phyloP scores from a whole-genome alignment of 352 stramenopile species.

The Pythium phragmiticola region DNA sequence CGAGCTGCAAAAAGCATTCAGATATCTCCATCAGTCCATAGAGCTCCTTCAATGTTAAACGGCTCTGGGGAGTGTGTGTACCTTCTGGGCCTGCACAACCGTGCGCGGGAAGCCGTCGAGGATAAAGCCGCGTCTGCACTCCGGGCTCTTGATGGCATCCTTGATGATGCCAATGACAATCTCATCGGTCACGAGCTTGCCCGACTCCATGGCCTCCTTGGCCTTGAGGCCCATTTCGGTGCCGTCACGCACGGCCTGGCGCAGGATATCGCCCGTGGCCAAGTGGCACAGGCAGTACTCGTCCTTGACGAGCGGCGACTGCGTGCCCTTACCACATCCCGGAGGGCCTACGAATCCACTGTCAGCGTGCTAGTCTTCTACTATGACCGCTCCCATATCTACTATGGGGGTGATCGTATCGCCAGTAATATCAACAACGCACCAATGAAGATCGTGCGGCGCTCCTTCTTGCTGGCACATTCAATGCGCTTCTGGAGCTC shows the following conservation, averaged over 20 bases:
- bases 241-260: conserved; percentile 93
- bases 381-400: neutral
- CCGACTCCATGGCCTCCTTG: conserved; percentile 98
- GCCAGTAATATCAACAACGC: conserved; percentile 12
- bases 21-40: neutral
- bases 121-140: conserved; percentile 99
- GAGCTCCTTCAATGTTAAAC: no score
- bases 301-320: conserved; percentile 97
- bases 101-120: conserved; percentile 99
- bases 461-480: conserved; percentile 92
- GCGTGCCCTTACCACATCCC: conserved; percentile 98
- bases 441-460: conserved; percentile 94
- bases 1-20: conserved; percentile 57
- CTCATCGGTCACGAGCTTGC: conserved; percentile 94
- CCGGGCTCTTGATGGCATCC: conserved; percentile 95
- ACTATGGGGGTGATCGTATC: neutral
- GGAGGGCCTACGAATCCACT: conserved; percentile 61
- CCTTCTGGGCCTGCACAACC: conserved; percentile 95
- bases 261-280: conserved; percentile 99
- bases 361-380: conserved; percentile 14
- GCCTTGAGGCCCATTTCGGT: conserved; percentile 98
- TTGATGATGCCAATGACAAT: conserved; percentile 99
- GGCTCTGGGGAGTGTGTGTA: conserved; percentile 16
- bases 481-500: conserved; percentile 92
- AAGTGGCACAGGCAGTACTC: conserved; percentile 98